These are phyloP conservation scores for Aspergillus neoniger DNA, from an alignment of 2,329 filamentous ascomycete genomes.

Conservation along the genomic window DNA sequence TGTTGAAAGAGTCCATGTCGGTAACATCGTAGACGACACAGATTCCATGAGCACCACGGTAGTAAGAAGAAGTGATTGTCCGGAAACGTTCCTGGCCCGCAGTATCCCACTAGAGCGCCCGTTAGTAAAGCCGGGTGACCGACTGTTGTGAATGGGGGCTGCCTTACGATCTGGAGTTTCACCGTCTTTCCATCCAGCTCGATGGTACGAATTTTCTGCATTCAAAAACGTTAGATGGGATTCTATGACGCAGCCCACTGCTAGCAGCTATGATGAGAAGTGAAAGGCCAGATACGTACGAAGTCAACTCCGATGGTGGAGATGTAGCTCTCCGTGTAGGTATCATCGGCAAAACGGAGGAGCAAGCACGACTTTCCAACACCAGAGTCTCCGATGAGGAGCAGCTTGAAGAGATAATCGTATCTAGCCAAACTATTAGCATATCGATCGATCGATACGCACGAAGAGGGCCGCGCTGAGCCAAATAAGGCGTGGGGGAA, in stretches of 20 bases:
- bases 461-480: not conserved
- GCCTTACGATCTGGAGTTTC: conserved; percentile 94
- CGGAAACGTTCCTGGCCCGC: conserved; percentile 99
- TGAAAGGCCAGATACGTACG: conserved; percentile 58
- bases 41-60: conserved; percentile 97
- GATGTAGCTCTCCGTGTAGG: conserved; percentile 99
- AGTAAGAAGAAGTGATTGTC: conserved; percentile 99
- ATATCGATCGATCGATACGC: conserved; percentile 23
- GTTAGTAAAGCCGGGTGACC: conserved; percentile 16
- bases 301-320: conserved; percentile 99
- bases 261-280: not conserved
- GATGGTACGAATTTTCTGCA: conserved; percentile 98
- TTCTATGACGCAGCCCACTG: not conserved
- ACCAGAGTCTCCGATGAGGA: conserved; percentile 99
- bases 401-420: conserved; percentile 99
- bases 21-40: conserved; percentile 99
- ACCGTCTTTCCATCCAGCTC: conserved; percentile 99
- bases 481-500: not conserved
- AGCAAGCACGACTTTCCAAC: conserved; percentile 99
- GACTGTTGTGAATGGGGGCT: not conserved
- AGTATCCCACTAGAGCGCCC: conserved; percentile 81
- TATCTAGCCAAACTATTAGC: conserved; percentile 66
- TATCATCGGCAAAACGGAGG: conserved; percentile 96
- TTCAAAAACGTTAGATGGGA: not conserved
- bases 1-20: conserved; percentile 99